Base-by-base conservation (phyloP, 2,329 filamentous ascomycete species). In the Dactylellina leptospora region DNA sequence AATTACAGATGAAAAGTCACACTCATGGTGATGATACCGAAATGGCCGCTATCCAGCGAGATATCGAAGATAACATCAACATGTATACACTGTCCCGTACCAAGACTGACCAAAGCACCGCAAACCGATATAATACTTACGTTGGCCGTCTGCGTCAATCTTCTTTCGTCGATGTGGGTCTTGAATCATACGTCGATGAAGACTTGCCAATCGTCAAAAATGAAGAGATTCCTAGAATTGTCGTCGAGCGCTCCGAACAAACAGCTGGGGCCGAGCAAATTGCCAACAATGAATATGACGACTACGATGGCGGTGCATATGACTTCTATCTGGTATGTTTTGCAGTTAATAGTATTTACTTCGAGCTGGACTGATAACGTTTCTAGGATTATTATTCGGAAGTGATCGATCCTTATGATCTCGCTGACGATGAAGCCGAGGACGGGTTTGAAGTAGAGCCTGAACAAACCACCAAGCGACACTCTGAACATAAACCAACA, bases 1-100 rank as follows among this genome's bases (percentile, higher is more conserved):
- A n/a, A n/a, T n/a, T n/a, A n/a, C n/a, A n/a, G n/a, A n/a, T n/a
- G n/a, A n/a, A n/a, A n/a, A n/a, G n/a, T n/a, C n/a, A 33, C 2
- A 23, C 20, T 6, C 27, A 3, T 13, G 16, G 3, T 22, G 3
- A 9, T 45, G 23, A 44, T 23, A 9, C n/a, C 23, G 23, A 42
- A 28, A 25, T 6, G 1, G 25, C n/a, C 10, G n/a, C 33, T 3
- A 42, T 62, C 16, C 58, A 62, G 23, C 45, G 25, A 25, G 47
- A 53, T 23, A 62, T 62, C 16, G 58, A 54, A 13, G 47, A 62
- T 10, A 42, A 2, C 36, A 6, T 62, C 13, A 9, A 45, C n/a
- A 8, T 22, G 16, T 10, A n/a, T 40, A 13, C 23, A 42, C 18
- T 30, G n/a, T 11, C 4, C 6, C 20, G 44, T 9, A 9, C 30